These are phyloP conservation scores for Setaria viridis DNA, from an alignment of 202 grass and related monocot species.

Conservation along the genomic window DNA sequence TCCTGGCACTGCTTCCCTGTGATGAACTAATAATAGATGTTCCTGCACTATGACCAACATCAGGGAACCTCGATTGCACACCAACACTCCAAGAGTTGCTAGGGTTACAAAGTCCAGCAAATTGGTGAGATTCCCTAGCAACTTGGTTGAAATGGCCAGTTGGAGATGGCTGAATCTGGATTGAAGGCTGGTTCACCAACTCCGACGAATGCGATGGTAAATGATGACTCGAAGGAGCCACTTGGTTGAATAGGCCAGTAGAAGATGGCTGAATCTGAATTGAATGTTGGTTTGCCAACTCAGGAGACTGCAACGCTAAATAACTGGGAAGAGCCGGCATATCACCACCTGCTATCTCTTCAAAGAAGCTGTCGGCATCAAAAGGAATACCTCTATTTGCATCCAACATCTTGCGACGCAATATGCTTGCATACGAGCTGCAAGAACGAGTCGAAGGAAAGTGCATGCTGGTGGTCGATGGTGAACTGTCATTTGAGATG, in stretches of 20 bases:
- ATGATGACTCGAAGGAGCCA: background rate
- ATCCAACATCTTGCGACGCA: background rate
- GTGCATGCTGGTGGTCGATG: background rate
- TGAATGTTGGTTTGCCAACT: background rate
- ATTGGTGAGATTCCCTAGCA: background rate
- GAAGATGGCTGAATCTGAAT: background rate
- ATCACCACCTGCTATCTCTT: background rate
- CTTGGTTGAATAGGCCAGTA: background rate
- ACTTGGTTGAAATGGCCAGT: background rate
- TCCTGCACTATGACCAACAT: background rate
- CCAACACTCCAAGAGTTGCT: background rate
- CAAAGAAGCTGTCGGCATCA: background rate
- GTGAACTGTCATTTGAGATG: background rate
- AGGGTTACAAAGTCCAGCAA: constrained; percentile 11
- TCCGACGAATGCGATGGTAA: background rate
- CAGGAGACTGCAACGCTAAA: background rate
- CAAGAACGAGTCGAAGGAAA: constrained; percentile 17
- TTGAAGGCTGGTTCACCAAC: background rate
- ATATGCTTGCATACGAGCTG: background rate
- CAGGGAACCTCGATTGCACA: background rate
- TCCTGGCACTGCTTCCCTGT: background rate
- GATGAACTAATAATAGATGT: background rate
- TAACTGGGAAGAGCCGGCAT: background rate
- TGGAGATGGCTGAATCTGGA: background rate
- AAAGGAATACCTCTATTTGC: background rate